Base-by-base conservation (phyloP, 139 green algal species). In the Chlamydomonas urium region DNA sequence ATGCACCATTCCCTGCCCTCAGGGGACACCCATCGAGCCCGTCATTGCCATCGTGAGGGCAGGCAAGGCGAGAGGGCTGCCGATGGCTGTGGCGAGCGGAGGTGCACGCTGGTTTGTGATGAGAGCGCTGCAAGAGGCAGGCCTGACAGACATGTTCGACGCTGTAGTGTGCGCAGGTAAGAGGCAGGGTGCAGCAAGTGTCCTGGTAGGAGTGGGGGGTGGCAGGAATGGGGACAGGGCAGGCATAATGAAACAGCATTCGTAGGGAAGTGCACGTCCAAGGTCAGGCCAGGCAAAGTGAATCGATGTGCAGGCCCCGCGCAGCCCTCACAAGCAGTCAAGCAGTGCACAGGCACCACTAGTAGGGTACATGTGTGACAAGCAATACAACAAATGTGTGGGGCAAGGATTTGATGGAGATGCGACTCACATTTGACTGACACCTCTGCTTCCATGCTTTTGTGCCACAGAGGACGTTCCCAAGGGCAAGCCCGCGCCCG, bases 401-500 rank as follows among this genome's bases (percentile, higher is more conserved):
- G 42, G 14, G 10, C 14, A n/a, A n/a, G 42, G 10, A n/a, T 17
- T 17, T 53, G 42, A 10, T 53, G 42, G 14, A n/a, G 42, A n/a
- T 53, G 42, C 42, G 17, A 17, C 42, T 53, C 14, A 10, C 17
- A n/a, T 53, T 53, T 53, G 42, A 17, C 42, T 53, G 42, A 10
- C 42, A 10, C 42, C 42, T 17, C 42, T 53, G 42, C 42, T 53
- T 10, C 42, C 42, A 10, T 17, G 14, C 42, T n/a, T n/a, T n/a
- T n/a, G n/a, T n/a, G n/a, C 14, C 42, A 17, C 42, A 53, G 42
- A 77, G 42, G 78, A 84, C 42, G 75, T 84, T 3, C 37, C 38
- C 4, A 58, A 85, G 34, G 79, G 74, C 57, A 85, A 85, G 66
- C 79, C 79, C 28, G 71, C 75, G 32, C 79, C 79, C 29, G 79